Evolutionary conservation across 371 early-diverging fungal genomes (phyloP).

Genomic region (Saksenaea vasiformis): DNA sequence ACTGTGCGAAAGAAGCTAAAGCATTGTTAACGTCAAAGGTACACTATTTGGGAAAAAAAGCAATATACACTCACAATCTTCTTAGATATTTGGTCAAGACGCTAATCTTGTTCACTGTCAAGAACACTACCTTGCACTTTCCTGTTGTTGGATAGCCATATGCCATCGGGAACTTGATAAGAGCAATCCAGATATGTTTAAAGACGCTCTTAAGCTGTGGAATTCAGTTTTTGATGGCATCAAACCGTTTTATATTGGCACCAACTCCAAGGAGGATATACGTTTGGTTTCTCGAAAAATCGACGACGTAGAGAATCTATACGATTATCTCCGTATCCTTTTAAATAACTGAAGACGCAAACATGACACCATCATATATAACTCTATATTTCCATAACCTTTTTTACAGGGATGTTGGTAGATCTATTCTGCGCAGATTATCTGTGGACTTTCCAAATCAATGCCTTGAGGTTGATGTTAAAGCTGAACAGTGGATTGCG

Average conservation of each 20-base stretch:
- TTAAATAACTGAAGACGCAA: not conserved
- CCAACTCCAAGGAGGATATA: constrained; percentile 17
- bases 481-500: constrained; percentile 48
- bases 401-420: constrained; percentile 35
- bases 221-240: not conserved
- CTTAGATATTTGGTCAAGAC: constrained; percentile 39
- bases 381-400: not conserved
- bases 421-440: constrained; percentile 52
- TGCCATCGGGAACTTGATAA: constrained; percentile 36
- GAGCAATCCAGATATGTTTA: constrained; percentile 13
- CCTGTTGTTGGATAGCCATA: constrained; percentile 61
- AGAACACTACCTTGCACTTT: constrained; percentile 57
- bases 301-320: constrained; percentile 43
- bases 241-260: constrained; percentile 8
- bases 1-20: constrained; percentile 24
- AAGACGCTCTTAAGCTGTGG: not conserved
- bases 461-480: constrained; percentile 45
- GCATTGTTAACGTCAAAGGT: constrained; percentile 23
- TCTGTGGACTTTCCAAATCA: constrained; percentile 45
- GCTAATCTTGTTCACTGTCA: constrained; percentile 41
- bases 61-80: not conserved
- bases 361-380: not conserved
- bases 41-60: not conserved
- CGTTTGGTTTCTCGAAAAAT: constrained; percentile 18
- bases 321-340: constrained; percentile 38